Evolutionary conservation across 306 rosid species (phyloP), one percentile per base, ranked within the genome.

Genomic region (Lithocarpus polystachyus): DNA sequence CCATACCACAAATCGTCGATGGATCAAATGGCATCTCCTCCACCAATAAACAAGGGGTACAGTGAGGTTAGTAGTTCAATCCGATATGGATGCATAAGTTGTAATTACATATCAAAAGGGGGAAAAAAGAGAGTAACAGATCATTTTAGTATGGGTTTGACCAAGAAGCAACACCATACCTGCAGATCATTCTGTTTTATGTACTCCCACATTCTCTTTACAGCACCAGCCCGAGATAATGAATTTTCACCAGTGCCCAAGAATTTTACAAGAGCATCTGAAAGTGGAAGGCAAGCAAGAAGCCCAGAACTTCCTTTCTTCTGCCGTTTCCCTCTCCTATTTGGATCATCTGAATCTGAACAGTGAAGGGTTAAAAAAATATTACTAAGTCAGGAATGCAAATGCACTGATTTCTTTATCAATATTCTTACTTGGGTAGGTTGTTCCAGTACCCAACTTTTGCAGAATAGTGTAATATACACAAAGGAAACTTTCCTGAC

Each of bases 251-350:
- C 70, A 15, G 75, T 81, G 48, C 64, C 64, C 45, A 81, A 31
- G 57, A 81, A 75, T 56, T 81, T 75, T 18, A 75, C 19, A 74
- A 81, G 72, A 20, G 83, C 78, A 23, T 73, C 75, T 17, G 53
- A 75, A 74, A 80, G 75, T 56, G 61, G 62, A 31, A 74, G 64
- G 43, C 73, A 73, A 17, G 74, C 61, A 55, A 56, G 75, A 64
- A 80, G 74, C 53, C 78, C 72, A 5, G 67, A 81, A 77, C 59
- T 69, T 40, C 56, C 82, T 51, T 71, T 76, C 84, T 80, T 84
- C 51, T 19, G 75, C 54, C 48, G 22, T 43, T 84, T 75, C 70
- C 75, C 24, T 5, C 74, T 59, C 22, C 73, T 51, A 56, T 73
- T 62, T 15, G 70, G 64, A 24, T 80, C 79, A 65, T 64, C 82